phyloP scores from a whole-genome alignment of 352 stramenopile species.

The Thraustochytrium sp. region DNA sequence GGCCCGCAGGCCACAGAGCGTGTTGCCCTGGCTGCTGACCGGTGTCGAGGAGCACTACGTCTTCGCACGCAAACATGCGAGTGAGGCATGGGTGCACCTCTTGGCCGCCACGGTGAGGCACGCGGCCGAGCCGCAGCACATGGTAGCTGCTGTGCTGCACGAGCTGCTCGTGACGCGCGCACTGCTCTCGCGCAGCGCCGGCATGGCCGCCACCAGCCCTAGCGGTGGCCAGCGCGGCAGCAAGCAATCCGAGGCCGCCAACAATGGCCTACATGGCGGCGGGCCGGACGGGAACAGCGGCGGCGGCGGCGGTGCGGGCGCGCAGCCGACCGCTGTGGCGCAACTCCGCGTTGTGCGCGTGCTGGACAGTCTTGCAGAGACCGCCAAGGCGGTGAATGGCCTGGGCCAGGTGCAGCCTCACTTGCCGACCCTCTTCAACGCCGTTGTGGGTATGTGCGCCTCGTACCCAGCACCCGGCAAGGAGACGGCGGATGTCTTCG shows the following conservation, averaged over 20 bases:
- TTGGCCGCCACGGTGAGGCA: not conserved
- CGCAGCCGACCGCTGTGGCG: not conserved
- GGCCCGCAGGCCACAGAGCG: not conserved
- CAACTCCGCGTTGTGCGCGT: not conserved
- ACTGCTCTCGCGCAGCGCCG: not conserved
- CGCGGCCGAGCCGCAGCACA: not conserved
- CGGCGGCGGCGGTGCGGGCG: not conserved
- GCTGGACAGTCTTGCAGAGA: not conserved
- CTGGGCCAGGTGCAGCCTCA: not conserved
- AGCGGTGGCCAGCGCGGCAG: no score
- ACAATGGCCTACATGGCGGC: not conserved
- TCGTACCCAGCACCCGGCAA: slow-evolving; percentile 1
- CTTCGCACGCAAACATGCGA: not conserved
- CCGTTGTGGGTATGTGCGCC: slow-evolving; percentile 2
- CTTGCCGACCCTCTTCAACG: slow-evolving; percentile 6
- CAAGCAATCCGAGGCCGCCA: no score
- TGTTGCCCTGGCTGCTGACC: not conserved
- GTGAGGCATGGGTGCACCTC: not conserved
- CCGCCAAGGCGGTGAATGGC: not conserved
- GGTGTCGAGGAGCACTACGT: not conserved
- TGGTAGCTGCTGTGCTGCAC: not conserved
- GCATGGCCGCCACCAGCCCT: not conserved
- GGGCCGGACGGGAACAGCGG: not conserved
- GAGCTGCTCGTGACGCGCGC: not conserved
- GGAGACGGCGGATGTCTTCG: not conserved